phyloP scores from a whole-genome alignment of 2,329 filamentous ascomycete genomes.

The Penicillium sp. region DNA sequence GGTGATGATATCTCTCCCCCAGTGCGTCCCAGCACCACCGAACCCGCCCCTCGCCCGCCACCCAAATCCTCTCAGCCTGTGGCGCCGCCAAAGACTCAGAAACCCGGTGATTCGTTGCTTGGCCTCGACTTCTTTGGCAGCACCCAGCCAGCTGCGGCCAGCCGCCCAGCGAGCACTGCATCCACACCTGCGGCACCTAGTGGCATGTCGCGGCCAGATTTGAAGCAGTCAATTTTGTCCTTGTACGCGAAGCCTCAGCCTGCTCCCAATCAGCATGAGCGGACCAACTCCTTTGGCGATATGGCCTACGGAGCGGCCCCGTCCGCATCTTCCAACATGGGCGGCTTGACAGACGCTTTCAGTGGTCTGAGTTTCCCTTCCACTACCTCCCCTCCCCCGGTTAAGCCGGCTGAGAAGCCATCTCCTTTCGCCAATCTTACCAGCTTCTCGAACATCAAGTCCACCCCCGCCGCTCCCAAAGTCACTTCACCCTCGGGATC shows the following conservation, averaged over 20 bases:
- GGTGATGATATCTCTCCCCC: constrained; percentile 70
- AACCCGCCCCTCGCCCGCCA: constrained; percentile 65
- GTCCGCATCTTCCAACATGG: constrained; percentile 42
- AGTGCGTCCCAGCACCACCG: constrained; percentile 70
- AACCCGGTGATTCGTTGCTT: constrained; percentile 79
- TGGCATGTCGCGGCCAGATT: constrained; percentile 77
- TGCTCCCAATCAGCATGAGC: constrained; percentile 54
- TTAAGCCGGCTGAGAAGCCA: constrained; percentile 51
- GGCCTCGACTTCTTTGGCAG: constrained; percentile 91
- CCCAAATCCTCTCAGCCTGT: constrained; percentile 63
- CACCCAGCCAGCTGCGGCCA: constrained; percentile 65
- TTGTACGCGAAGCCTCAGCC: constrained; percentile 85
- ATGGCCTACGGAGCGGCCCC: constrained; percentile 57
- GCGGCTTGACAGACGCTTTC: constrained; percentile 80
- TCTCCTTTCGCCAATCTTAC: constrained; percentile 65
- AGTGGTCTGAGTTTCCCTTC: constrained; percentile 64
- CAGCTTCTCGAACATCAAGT: constrained; percentile 52
- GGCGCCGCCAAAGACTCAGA: constrained; percentile 56
- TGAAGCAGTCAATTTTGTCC: constrained; percentile 96
- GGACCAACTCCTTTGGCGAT: constrained; percentile 66
- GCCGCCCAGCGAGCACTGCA: constrained; percentile 76
- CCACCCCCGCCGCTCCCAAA: constrained; percentile 47
- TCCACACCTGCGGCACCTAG: constrained; percentile 58
- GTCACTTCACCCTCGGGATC: constrained; percentile 52
- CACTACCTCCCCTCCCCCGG: constrained; percentile 40